Percentiles rank a stretch among this genome's conserved stretches.
Conservation (phyloP, 345 rosid genomes). For the Euclidium syriacum region DNA sequence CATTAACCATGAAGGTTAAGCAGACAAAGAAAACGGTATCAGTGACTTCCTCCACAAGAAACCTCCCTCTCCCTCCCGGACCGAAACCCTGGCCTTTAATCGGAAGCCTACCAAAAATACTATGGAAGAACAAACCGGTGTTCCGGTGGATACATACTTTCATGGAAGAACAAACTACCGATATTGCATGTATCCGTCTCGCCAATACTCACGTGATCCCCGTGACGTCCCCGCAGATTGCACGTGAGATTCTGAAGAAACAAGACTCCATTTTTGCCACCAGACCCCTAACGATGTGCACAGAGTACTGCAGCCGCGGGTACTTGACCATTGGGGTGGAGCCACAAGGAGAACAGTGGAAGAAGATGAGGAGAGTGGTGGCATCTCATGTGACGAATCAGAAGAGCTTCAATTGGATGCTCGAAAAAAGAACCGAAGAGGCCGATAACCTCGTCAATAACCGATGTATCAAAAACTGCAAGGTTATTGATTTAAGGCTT, state of each 20-base stretch:
- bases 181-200: constrained; percentile 40
- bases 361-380: constrained; percentile 41
- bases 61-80: constrained; percentile 33
- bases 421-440: constrained; percentile 31
- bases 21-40: not conserved
- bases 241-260: constrained; percentile 33
- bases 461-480: not conserved
- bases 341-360: constrained; percentile 47
- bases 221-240: constrained; percentile 37
- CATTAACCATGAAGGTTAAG: constrained; percentile 1
- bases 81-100: constrained; percentile 43
- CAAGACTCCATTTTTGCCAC: constrained; percentile 41
- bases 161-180: constrained; percentile 35
- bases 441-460: constrained; percentile 42
- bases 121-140: constrained; percentile 26
- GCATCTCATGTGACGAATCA: constrained; percentile 21
- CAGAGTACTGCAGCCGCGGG: constrained; percentile 20
- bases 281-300: constrained; percentile 31
- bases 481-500: constrained; percentile 30
- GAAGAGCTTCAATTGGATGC: constrained; percentile 11
- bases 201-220: constrained; percentile 37
- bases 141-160: constrained; percentile 34
- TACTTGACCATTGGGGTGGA: constrained; percentile 26
- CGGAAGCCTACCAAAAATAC: constrained; percentile 34
- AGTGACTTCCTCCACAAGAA: not conserved